A percentile compares a stretch with the other conserved stretches of the same genome.
Evolutionary conservation across 148 eudicot genomes (phyloP).

Genomic region (Mesembryanthemum crystallinum): DNA sequence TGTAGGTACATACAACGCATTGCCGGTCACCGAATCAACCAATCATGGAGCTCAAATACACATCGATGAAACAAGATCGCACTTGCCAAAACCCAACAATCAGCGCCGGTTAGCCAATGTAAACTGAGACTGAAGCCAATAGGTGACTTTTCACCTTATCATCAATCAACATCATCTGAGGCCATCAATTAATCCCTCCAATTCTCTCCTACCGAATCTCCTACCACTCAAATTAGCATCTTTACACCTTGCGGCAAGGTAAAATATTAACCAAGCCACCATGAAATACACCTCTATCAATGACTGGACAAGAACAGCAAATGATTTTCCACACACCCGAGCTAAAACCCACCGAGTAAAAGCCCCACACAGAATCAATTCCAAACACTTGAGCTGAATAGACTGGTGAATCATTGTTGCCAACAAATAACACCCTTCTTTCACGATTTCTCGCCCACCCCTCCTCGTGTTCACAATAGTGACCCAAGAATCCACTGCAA

Average conservation of each 20-base stretch:
- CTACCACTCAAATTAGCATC: conserved; percentile 66
- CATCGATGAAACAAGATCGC: conserved; percentile 18
- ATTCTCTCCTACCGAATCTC: conserved; percentile 75
- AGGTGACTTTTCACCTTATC: conserved; percentile 29
- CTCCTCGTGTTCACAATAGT: conserved; percentile 70
- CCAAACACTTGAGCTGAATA: conserved; percentile 65
- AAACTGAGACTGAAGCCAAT: conserved; percentile 21
- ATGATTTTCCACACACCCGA: conserved; percentile 43
- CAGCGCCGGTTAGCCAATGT: conserved; percentile 16
- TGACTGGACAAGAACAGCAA: conserved; percentile 56
- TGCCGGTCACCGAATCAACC: conserved; percentile 21
- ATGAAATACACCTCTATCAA: conserved; percentile 78
- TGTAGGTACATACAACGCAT: conserved; percentile 31
- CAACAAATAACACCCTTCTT: conserved; percentile 73
- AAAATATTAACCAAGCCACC: conserved; percentile 81
- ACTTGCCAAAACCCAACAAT: conserved; percentile 14
- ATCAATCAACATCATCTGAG: conserved; percentile 34
- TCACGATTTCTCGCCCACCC: conserved; percentile 70
- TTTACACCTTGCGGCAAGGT: conserved; percentile 62
- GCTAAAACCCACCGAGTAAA: conserved; percentile 56
- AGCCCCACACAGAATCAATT: conserved; percentile 69
- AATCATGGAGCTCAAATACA: conserved; percentile 17
- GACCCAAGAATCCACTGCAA: conserved; percentile 83
- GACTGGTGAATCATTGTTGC: conserved; percentile 58
- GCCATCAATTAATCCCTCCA: conserved; percentile 64